A percentile compares a stretch with the other conserved stretches of the same genome.
Evolutionary conservation across 371 early-diverging fungal species (phyloP).

Genomic region (Actinomortierella ambigua): DNA sequence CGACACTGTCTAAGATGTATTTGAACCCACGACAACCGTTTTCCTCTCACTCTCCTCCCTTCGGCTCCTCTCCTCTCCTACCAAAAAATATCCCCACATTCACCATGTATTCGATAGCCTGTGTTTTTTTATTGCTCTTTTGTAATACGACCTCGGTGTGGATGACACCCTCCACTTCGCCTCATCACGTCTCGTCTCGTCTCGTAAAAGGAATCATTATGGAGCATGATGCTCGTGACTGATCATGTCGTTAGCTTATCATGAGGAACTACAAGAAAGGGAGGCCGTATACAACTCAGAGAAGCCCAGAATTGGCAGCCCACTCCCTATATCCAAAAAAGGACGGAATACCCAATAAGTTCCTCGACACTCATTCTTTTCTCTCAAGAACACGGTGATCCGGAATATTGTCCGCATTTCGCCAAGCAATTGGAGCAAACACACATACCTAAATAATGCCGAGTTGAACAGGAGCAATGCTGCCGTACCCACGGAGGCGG

Average conservation of each 20-base stretch:
- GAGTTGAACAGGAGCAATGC: constrained; percentile 49
- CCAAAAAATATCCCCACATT: background rate
- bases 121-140: constrained; percentile 2
- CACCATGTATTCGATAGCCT: background rate
- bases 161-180: too few species aligned
- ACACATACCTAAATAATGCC: constrained; percentile 42
- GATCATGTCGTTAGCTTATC: too few species aligned
- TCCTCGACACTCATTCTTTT: too few species aligned
- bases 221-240: too few species aligned
- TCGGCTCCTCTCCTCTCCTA: background rate
- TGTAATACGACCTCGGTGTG: too few species aligned
- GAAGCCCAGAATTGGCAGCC: constrained; percentile 14
- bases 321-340: constrained; percentile 18
- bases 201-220: too few species aligned
- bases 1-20: constrained; percentile 21
- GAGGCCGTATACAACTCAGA: background rate
- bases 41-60: background rate
- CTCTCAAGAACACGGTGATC: too few species aligned
- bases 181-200: too few species aligned
- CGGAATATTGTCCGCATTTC: background rate
- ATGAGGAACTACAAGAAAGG: background rate
- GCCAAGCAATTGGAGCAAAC: background rate
- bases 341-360: background rate
- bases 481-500: constrained; percentile 49
- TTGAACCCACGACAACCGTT: background rate